A percentile compares a stretch with the other conserved stretches of the same genome.
phyloP scores from a whole-genome alignment of 169 alveolate genomes.

The Eimeria acervulina region DNA sequence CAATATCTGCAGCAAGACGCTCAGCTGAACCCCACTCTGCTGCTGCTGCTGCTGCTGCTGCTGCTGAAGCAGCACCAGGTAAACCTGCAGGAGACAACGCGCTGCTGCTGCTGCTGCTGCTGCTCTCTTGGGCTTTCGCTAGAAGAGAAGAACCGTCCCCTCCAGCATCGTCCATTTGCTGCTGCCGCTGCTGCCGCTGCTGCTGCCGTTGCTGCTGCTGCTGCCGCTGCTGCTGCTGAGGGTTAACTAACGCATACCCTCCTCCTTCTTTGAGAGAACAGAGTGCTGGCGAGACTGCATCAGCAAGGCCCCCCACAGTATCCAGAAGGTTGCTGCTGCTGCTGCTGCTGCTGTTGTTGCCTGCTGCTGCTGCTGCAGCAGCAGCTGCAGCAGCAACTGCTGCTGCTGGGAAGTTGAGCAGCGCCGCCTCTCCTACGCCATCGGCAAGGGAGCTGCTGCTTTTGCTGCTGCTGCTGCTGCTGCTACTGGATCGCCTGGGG shows the following conservation, averaged over 20 bases:
- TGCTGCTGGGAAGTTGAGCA: conserved; percentile 14
- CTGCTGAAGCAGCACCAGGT: no score
- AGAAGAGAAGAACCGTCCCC: no score
- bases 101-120: background rate
- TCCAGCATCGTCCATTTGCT: no score
- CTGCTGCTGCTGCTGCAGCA: background rate
- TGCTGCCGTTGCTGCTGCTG: no score
- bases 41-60: background rate
- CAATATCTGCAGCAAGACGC: conserved; percentile 20
- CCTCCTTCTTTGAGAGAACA: no score
- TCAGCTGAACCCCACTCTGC: background rate
- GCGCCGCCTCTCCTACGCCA: conserved; percentile 13
- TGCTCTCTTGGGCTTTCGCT: background rate
- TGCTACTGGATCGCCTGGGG: background rate
- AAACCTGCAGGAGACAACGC: no score
- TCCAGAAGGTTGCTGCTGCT: conserved; percentile 18
- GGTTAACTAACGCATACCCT: no score
- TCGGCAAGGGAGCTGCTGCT: conserved; percentile 36
- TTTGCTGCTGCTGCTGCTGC: conserved; percentile 46
- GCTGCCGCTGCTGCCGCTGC: no score
- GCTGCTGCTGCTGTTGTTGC: no score
- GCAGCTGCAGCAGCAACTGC: background rate
- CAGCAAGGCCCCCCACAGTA: background rate
- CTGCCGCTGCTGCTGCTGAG: no score
- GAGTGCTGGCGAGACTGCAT: no score